Base-by-base conservation (phyloP, 306 rosid genomes). In the Amphicarpaea edgeworthii region DNA sequence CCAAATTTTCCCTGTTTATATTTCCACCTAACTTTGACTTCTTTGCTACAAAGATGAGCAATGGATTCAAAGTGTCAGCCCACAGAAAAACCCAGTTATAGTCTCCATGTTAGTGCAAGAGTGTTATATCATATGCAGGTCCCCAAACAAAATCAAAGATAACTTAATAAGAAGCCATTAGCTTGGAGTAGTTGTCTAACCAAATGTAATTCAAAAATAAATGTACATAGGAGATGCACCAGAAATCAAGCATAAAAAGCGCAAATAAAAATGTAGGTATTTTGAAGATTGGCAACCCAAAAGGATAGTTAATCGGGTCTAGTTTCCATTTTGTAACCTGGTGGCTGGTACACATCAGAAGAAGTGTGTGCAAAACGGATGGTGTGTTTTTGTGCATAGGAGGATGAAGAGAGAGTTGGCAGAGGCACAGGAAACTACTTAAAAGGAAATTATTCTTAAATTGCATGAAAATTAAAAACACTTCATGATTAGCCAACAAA, bases 401-500 rank as follows among this genome's bases (percentile, higher is more conserved):
- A 45, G 63, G 42, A 20, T 51, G 58, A 49, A 23, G 64, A 75
- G 7, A 61, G 70, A 28, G 38, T 57, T 40, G 53, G 4, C 30
- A 42, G 42, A 68, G 40, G 47, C 51, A 38, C 20, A 23, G n/a
- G 65, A 46, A 62, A 67, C 16, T 19, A 53, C 20, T 30, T 28
- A 50, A 68, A 54, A 71, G 65, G 15, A 57, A 46, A 6, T 59
- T 14, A 59, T 15, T 28, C 66, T 59, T 21, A 28, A 59, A 59
- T 30, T 26, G 20, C 21, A 7, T 15, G 42, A 59, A 59, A 59
- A 15, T 59, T 59, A 59, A 30, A 30, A 21, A 58, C 40, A 59
- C 12, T 15, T 26, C 65, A 76, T 50, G 21, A 53, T 75, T 60
- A 26, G 81, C 10, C 63, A 70, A 16, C 32, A 53, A 43, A 70